Evolutionary conservation across 306 rosid genomes (phyloP), one percentile per base, ranked within the genome.

Genomic region (Canavalia ensiformis): DNA sequence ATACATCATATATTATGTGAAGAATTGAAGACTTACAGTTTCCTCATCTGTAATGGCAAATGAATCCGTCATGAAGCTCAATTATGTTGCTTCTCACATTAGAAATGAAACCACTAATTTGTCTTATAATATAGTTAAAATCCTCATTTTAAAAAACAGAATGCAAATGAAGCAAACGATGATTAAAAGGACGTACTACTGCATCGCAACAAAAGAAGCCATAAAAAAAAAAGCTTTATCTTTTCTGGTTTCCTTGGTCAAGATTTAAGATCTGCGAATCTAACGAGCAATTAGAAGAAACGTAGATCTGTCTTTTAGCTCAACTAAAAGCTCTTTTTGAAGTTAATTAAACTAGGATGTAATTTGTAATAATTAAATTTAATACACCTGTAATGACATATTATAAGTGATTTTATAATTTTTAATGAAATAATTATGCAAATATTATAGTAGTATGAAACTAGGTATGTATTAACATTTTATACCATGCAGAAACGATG

Each of bases 1-100:
- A 12, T 35, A 2, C 29, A 29, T 68, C 13, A 12, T 35, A 2
- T 12, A 29, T 68, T 44, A n/a, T 34, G 2, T 11, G 60, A 68
- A 7, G 42, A 69, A 29, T 58, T 70, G 71, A 62, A 46, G 83
- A 44, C 60, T 47, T 49, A 63, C 52, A 64, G 54, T 54, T 77
- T 65, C 41, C 54, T 52, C 54, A 66, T 18, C 33, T 18, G 39
- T 64, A 12, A 65, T 34, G 58, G 35, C 67, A 37, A 68, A 58
- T 64, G 8, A 33, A 10, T 62, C 25, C 42, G n/a, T 42, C 42
- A 72, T 5, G 3, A 52, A 51, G n/a, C 76, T 35, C 49, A 70
- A 25, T 34, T 58, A 12, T 42, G 8, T 11, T 44, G 46, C 45
- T 34, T 39, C 55, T 39, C 55, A 47, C 56, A 46, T 47, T 49